Conservation (phyloP, 2,329 filamentous ascomycete species). For the Xylariales sp. region DNA sequence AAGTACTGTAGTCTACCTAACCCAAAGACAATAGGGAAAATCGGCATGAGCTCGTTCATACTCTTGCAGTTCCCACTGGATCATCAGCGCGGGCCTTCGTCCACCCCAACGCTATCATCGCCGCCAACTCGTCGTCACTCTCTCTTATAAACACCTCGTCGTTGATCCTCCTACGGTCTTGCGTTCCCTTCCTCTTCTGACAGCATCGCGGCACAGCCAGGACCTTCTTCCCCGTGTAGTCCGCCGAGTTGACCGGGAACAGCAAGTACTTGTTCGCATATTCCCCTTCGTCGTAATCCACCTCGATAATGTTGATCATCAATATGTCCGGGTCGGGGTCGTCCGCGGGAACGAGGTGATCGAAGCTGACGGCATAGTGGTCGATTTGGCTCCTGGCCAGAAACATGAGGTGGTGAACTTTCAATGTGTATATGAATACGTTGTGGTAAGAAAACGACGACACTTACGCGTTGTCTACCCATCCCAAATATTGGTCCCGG, state of each 20-base stretch:
- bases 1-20: too few relatives aligned
- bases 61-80: too few relatives aligned
- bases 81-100: too few relatives aligned
- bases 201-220: constrained; percentile 57
- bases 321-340: constrained; percentile 55
- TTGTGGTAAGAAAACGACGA: neutral
- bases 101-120: too few relatives aligned
- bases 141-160: neutral
- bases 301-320: constrained; percentile 57
- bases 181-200: constrained; percentile 51
- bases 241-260: constrained; percentile 52
- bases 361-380: constrained; percentile 57
- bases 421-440: neutral
- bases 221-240: constrained; percentile 55
- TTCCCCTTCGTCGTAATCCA: constrained; percentile 50
- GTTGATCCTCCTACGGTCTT: neutral
- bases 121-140: too few relatives aligned
- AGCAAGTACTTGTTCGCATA: constrained; percentile 52
- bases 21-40: too few relatives aligned
- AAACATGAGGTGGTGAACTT: constrained; percentile 10
- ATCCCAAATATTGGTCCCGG: neutral
- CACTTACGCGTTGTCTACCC: neutral
- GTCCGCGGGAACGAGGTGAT: constrained; percentile 52
- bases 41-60: too few relatives aligned
- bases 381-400: constrained; percentile 42